Conservation (phyloP, 2,329 filamentous ascomycete species). For the Phialophora tarda region DNA sequence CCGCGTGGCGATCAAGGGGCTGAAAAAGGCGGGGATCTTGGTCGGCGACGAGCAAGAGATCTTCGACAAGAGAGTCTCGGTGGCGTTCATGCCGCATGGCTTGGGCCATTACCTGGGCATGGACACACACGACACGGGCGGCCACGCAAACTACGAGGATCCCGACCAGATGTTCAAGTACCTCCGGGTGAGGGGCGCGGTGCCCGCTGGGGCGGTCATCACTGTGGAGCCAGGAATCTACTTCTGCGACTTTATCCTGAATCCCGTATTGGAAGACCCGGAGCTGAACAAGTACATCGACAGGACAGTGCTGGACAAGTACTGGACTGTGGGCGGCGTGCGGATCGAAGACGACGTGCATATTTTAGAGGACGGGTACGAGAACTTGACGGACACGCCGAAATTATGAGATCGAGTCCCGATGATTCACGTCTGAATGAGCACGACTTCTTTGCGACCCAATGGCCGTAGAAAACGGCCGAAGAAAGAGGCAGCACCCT, state of each 20-base stretch:
- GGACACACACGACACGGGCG: constrained; percentile 88
- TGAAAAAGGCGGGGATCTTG: constrained; percentile 75
- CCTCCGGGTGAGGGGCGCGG: constrained; percentile 73
- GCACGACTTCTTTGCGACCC: neutral
- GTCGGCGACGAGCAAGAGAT: constrained; percentile 73
- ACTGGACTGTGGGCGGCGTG: constrained; percentile 89
- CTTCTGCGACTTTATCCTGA: constrained; percentile 88
- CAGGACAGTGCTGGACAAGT: constrained; percentile 71
- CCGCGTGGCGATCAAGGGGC: constrained; percentile 71
- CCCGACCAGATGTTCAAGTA: constrained; percentile 85
- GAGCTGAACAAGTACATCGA: constrained; percentile 79
- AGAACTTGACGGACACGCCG: constrained; percentile 81
- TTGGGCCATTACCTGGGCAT: constrained; percentile 90
- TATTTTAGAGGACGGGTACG: constrained; percentile 76
- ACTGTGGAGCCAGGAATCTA: constrained; percentile 96
- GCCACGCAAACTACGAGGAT: constrained; percentile 78
- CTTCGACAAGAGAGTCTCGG: constrained; percentile 76
- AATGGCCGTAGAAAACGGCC: neutral
- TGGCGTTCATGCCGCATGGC: constrained; percentile 90
- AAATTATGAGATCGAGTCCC: constrained; percentile 60
- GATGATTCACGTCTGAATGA: neutral
- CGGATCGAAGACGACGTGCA: constrained; percentile 91
- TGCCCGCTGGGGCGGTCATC: constrained; percentile 81
- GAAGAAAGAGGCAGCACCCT: neutral
- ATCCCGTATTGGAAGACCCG: constrained; percentile 75